Conservation (phyloP, 352 stramenopile genomes). For the Globisporangium cederbergense region DNA sequence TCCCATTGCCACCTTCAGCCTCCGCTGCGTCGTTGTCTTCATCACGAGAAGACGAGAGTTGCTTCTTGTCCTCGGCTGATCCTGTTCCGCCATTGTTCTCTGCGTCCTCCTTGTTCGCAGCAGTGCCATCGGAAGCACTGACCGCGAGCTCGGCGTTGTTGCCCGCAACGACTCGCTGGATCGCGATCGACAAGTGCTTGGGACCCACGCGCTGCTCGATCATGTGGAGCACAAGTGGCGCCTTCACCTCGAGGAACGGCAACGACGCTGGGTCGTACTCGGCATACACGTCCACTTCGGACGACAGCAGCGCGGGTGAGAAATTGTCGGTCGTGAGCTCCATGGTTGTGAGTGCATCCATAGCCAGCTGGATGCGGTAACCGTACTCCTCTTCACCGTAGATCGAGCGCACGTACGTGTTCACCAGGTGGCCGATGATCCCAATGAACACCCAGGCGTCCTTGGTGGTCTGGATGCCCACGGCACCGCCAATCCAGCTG, state of each 20-base stretch:
- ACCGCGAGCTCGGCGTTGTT: constrained; percentile 23
- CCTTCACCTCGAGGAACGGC: constrained; percentile 79
- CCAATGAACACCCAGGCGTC: constrained; percentile 83
- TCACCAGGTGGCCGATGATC: constrained; percentile 76
- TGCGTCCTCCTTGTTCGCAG: constrained; percentile 25
- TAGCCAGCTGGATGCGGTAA: constrained; percentile 81
- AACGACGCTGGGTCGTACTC: constrained; percentile 74
- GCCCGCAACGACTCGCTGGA: constrained; percentile 74
- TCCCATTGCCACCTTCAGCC: constrained; percentile 16
- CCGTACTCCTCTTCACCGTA: constrained; percentile 84
- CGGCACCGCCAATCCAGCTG: constrained; percentile 75
- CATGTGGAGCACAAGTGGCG: constrained; percentile 83
- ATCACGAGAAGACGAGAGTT: constrained; percentile 26
- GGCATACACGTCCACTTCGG: constrained; percentile 81
- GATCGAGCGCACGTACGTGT: constrained; percentile 75
- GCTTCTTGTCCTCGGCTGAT: constrained; percentile 29
- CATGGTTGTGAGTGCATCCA: constrained; percentile 85
- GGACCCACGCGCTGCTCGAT: constrained; percentile 78
- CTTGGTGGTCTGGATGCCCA: constrained; percentile 83
- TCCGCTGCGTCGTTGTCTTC: constrained; percentile 30
- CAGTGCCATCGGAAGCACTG: constrained; percentile 24
- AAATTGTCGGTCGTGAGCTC: constrained; percentile 67
- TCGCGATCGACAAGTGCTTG: constrained; percentile 70
- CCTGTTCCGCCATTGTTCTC: constrained; percentile 27
- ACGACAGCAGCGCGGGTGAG: constrained; percentile 61